Evolutionary conservation across 495 filamentous ascomycete genomes (phyloP), one percentile per base, ranked within the genome.

Genomic region (Penicillium atrosanguineum): DNA sequence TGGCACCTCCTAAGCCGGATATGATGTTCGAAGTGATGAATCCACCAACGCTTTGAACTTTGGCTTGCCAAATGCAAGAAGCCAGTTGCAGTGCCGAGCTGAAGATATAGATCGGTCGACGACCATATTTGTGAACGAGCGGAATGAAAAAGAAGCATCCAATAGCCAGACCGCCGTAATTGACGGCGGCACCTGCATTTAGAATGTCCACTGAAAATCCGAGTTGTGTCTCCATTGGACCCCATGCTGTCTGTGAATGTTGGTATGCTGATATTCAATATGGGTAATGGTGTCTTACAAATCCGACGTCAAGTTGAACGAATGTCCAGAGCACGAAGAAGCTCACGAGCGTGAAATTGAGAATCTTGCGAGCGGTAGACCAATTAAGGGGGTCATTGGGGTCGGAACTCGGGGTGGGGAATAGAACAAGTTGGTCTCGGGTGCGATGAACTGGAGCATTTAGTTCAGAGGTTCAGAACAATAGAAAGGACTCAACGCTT

Each of bases 141-240:
- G 76, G 78, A 18, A 79, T 69, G 44, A 78, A 61, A 45, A 81
- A 55, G 11, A 75, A 54, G 38, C 67, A 69, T 6, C 74, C 73
- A 15, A 79, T 36, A 1, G 67, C 70, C 2, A 80, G 64, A 2
- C 65, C 67, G 7, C 57, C 68, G 36, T 63, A 76, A 28, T 66
- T 67, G 7, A 66, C 54, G 0, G 73, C 77, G 41, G 64, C 69
- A 8, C 60, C 61, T 29, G 67, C 61, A 34, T 76, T 79, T 3
- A 80, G 55, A 16, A 59, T 62, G 8, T 62, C 65, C 16, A 61
- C 44, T 3, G 60, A 57, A 52, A 78, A 69, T 12, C 67, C 64
- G 4, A 78, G 64, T 34, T 78, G 68, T 1, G 26, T 34, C 36
- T 68, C 56, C 62, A 79, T 64, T 0, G 63, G 69, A 2, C 64